Base-by-base conservation (phyloP, 441 rosid species). In the Gossypium aridum region DNA sequence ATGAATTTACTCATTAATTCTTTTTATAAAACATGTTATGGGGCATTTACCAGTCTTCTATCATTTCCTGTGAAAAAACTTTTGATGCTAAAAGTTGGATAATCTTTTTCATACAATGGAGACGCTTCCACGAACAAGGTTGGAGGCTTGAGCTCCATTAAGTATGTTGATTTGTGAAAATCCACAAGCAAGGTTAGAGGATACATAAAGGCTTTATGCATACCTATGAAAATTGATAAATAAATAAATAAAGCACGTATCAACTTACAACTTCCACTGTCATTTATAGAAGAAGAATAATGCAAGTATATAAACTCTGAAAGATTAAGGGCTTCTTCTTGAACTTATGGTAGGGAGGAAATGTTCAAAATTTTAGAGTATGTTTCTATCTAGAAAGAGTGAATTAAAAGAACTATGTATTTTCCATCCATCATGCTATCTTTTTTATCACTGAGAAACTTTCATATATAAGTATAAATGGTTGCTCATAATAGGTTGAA, bases 401-500 rank as follows among this genome's bases (percentile, higher is more conserved):
- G 55, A 12, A 65, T 16, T 65, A 20, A 65, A 63, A 62, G 54
- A 25, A 22, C 55, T 9, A 2, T 64, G 4, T 45, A 4, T 20
- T 43, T 3, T 20, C 6, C 12, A 20, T 22, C 12, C 49, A 47
- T 22, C 10, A 22, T 45, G n/a, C 19, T 34, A 6, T 20, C 19
- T 8, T 68, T 70, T 53, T 49, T 16, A 53, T 70, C 16, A n/a
- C 39, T 1, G 8, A 25, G 51, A 66, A 31, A 14, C 28, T 56
- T 60, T n/a, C 56, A 53, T 13, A 2, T 16, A 53, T 53, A 53
- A 53, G 7, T n/a, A 53, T 53, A 53, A 53, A 57, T 57, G 62
- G 20, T 76, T 70, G 17, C 17, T 79, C 4, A 3, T 83, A 43
- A 78, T 80, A 93, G 99, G 97, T 90, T 64, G 94, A 91, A 81